phyloP scores from a whole-genome alignment of 768 basidiomycete species.

The Phlebiopsis gigantea region DNA sequence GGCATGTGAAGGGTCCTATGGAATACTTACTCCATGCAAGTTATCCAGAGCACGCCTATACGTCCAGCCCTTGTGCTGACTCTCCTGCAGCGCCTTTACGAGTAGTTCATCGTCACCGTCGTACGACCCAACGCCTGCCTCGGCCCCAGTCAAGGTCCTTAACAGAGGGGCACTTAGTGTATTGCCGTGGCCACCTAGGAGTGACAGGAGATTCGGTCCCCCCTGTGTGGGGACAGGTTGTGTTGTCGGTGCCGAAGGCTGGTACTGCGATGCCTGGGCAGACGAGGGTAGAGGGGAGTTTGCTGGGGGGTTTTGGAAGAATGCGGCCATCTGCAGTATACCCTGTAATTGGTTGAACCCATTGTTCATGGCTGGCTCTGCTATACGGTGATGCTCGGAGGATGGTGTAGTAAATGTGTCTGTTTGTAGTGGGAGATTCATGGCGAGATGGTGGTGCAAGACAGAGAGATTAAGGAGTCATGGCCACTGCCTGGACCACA shows the following conservation, averaged over 20 bases:
- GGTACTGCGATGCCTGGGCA: not conserved
- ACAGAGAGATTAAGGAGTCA: not conserved
- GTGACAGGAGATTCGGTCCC: not conserved
- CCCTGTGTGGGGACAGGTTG: not conserved
- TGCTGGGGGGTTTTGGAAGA: too few relatives aligned
- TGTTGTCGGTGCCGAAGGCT: not conserved
- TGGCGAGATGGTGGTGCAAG: not conserved
- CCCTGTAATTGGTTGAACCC: not conserved
- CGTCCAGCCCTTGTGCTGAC: slow-evolving; percentile 36
- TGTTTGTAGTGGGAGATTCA: not conserved
- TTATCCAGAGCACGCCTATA: slow-evolving; percentile 65
- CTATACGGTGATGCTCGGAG: not conserved
- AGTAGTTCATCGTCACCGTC: slow-evolving; percentile 56
- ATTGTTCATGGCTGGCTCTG: not conserved
- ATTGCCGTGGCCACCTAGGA: not conserved
- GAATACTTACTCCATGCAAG: slow-evolving; percentile 53
- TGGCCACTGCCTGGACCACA: not conserved
- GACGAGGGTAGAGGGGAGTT: not conserved
- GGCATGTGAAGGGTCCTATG: not conserved
- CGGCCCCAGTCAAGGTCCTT: not conserved
- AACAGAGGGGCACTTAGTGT: not conserved
- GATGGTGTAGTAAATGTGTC: not conserved
- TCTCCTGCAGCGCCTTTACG: slow-evolving; percentile 39
- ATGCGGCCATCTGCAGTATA: not conserved
- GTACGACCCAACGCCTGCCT: slow-evolving; percentile 40